phyloP scores from a whole-genome alignment of 2,329 filamentous ascomycete genomes.

The Talaromyces islandicus region DNA sequence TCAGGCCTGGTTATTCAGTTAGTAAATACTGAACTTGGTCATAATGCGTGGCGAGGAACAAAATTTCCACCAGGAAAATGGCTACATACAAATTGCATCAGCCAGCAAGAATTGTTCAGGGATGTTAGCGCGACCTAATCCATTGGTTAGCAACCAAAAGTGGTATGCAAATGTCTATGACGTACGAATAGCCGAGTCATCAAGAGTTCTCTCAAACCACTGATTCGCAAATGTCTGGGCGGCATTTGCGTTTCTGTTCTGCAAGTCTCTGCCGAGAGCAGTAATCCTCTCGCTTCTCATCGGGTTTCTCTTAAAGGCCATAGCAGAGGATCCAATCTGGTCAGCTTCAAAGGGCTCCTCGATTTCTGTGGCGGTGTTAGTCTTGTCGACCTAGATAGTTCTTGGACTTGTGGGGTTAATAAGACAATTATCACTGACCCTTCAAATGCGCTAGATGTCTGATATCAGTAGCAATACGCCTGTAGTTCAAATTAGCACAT shows the following conservation, averaged over 20 bases:
- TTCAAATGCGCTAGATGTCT: slow-evolving; percentile 69
- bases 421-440: slow-evolving; percentile 13
- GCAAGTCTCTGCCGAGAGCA: slow-evolving; percentile 51
- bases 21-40: background rate
- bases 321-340: slow-evolving; percentile 66
- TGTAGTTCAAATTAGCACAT: background rate
- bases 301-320: slow-evolving; percentile 28
- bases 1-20: background rate
- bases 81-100: slow-evolving; percentile 58
- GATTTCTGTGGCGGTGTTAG: slow-evolving; percentile 47
- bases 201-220: slow-evolving; percentile 64
- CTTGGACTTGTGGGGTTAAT: background rate
- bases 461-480: slow-evolving; percentile 60
- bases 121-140: background rate
- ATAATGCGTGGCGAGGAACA: background rate
- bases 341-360: slow-evolving; percentile 78
- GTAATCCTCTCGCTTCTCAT: slow-evolving; percentile 56
- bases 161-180: slow-evolving; percentile 35
- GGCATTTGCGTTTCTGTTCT: slow-evolving; percentile 49
- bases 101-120: slow-evolving; percentile 50
- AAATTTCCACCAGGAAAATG: slow-evolving; percentile 3
- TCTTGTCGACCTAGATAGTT: background rate
- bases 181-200: slow-evolving; percentile 42
- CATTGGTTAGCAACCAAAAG: background rate
- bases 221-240: slow-evolving; percentile 65